Conservation (phyloP, 208 protist species). For the Acanthamoeba healyi region DNA sequence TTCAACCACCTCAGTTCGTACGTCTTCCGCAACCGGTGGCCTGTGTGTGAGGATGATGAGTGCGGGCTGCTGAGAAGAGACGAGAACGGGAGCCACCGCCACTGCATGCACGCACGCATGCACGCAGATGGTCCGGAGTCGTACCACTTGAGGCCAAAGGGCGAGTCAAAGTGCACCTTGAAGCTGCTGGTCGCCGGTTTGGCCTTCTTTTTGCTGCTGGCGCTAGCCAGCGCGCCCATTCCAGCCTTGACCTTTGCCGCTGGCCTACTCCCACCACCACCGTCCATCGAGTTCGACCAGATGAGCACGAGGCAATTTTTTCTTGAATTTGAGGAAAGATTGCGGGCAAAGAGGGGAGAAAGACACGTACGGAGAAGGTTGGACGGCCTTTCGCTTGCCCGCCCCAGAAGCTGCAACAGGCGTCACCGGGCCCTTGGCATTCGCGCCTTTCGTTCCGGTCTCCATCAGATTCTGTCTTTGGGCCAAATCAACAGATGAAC, state of each 20-base stretch:
- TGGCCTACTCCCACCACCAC: background rate
- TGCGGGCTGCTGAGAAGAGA: background rate
- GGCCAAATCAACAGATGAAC: no score
- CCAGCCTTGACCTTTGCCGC: background rate
- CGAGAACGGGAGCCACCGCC: no score
- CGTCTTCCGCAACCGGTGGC: background rate
- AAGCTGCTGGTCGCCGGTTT: background rate
- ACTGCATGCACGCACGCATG: background rate
- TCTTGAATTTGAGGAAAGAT: no score
- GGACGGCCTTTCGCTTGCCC: background rate
- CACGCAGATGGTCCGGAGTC: background rate
- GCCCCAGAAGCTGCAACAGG: background rate
- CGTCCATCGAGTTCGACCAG: no score
- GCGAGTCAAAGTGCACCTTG: background rate
- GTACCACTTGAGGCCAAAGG: conserved; percentile 4
- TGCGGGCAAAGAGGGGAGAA: no score
- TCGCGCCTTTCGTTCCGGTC: background rate
- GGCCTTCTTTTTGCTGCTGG: background rate
- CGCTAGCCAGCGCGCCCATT: background rate
- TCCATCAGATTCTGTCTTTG: background rate
- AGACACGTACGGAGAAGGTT: background rate
- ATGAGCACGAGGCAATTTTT: no score
- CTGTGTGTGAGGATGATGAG: background rate
- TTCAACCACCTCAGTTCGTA: background rate
- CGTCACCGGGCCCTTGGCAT: background rate